Conservation (phyloP, 345 rosid species). For the Salix exigua region DNA sequence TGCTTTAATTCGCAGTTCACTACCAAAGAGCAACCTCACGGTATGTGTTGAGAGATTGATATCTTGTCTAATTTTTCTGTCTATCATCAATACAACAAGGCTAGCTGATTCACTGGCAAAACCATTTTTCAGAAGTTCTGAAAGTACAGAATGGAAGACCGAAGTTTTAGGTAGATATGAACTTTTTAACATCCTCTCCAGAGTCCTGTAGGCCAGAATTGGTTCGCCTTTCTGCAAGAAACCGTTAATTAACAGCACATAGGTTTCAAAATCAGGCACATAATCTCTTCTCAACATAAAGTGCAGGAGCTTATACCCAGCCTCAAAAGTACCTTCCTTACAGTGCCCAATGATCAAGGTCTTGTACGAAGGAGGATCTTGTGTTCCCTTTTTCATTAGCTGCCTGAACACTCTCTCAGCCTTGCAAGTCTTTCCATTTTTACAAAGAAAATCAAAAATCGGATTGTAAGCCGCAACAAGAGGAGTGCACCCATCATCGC, state of each 20-base stretch:
- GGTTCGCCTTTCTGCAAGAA: slow-evolving; percentile 54
- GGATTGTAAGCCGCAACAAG: slow-evolving; percentile 78
- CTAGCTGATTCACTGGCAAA: slow-evolving; percentile 48
- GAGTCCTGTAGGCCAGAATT: slow-evolving; percentile 52
- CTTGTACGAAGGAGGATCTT: slow-evolving; percentile 50
- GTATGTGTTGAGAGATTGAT: slow-evolving; percentile 51
- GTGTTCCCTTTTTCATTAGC: slow-evolving; percentile 75
- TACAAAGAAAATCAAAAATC: slow-evolving; percentile 63
- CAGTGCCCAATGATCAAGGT: slow-evolving; percentile 74
- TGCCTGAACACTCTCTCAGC: slow-evolving; percentile 75
- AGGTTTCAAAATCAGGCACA: slow-evolving; percentile 58
- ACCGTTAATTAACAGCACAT: slow-evolving; percentile 52
- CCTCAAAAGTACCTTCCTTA: slow-evolving; percentile 53
- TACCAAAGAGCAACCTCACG: slow-evolving; percentile 46
- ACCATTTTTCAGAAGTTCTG: slow-evolving; percentile 49
- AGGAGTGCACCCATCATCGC: slow-evolving; percentile 22
- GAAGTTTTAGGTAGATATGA: slow-evolving; percentile 56
- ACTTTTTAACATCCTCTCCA: slow-evolving; percentile 71
- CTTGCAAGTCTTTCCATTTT: slow-evolving; percentile 57
- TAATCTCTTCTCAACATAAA: slow-evolving; percentile 70
- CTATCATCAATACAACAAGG: slow-evolving; percentile 56
- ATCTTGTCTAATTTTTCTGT: slow-evolving; percentile 51
- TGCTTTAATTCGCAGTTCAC: slow-evolving; percentile 44
- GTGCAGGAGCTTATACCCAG: slow-evolving; percentile 59
- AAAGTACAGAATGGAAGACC: slow-evolving; percentile 54